Evolutionary conservation across 257 asterid species (phyloP), one percentile per base, ranked within the genome.

Genomic region (Nicotiana noctiflora): DNA sequence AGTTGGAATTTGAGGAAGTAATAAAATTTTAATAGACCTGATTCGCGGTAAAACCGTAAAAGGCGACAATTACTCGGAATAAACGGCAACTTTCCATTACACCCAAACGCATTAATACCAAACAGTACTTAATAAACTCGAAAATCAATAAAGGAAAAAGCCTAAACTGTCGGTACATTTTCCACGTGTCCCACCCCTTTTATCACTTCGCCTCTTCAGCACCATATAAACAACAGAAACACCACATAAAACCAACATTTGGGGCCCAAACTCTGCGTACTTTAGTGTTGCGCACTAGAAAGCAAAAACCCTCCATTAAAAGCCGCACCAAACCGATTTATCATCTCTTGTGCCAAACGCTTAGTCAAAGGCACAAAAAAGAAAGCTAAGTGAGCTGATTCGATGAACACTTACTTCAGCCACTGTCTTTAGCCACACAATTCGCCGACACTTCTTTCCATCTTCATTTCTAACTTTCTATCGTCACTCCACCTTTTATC

Each of bases 401-500:
- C n/a, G 19, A 72, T 72, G 13, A 72, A 46, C 59, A 21, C 60
- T 72, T 72, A 2, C 77, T 44, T 70, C 57, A 12, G 11, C 77
- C 34, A 40, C 46, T 44, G 78, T 46, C 18, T 21, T 27, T 72
- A 72, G 40, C 46, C 60, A 12, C 77, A 8, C 53, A 32, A 18
- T 32, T 34, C 29, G 40, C 77, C 77, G 77, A 44, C 59, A 70
- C 23, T 6, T 15, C 17, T 65, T 31, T 12, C 23, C 19, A 46
- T n/a, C 23, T 34, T 2, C 67, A 57, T 79, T 37, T 23, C 81
- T 61, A 19, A 49, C 23, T 70, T 27, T 19, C 75, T 32, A 56
- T 82, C 86, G 63, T 83, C 87, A 79, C 65, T 66, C 55, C 49
- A 21, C 8, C n/a, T 37, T 4, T 15, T 15, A 14, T 40, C 21